Conservation (phyloP, 2,329 filamentous ascomycete genomes). For the Aureobasidium sp. region DNA sequence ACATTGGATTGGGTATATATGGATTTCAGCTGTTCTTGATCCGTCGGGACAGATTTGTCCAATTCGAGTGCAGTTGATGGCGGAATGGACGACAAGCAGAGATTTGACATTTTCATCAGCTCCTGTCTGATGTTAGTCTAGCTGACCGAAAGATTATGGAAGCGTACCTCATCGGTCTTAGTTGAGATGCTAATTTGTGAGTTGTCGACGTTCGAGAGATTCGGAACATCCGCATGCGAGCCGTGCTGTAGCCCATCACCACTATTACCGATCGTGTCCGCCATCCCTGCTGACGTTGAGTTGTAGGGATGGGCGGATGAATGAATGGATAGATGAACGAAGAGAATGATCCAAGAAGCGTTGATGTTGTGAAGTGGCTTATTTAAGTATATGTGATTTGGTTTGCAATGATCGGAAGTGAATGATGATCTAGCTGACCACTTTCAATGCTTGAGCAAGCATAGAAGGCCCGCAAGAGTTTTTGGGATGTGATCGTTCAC, state of each 20-base stretch:
- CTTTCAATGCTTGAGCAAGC: background rate
- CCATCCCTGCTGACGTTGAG: background rate
- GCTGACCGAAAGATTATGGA: background rate
- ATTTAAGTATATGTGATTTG: background rate
- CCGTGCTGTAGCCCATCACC: background rate
- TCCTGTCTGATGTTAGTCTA: background rate
- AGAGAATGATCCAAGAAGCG: background rate
- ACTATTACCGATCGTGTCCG: background rate
- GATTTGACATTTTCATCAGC: background rate
- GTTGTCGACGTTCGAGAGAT: background rate
- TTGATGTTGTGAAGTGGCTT: background rate
- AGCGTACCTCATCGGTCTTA: background rate
- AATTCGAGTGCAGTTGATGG: background rate
- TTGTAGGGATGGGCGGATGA: background rate
- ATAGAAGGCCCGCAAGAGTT: background rate
- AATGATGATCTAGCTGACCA: background rate
- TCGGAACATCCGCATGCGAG: background rate
- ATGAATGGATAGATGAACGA: too few relatives aligned
- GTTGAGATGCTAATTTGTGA: background rate
- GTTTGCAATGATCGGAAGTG: background rate
- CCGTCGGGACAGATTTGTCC: background rate
- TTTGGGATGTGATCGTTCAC: background rate
- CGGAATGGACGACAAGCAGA: background rate
- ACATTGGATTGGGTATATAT: background rate
- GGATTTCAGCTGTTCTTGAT: background rate